Evolutionary conservation across 495 filamentous ascomycete genomes (phyloP).

Genomic region (Aspergillus funiculosus): DNA sequence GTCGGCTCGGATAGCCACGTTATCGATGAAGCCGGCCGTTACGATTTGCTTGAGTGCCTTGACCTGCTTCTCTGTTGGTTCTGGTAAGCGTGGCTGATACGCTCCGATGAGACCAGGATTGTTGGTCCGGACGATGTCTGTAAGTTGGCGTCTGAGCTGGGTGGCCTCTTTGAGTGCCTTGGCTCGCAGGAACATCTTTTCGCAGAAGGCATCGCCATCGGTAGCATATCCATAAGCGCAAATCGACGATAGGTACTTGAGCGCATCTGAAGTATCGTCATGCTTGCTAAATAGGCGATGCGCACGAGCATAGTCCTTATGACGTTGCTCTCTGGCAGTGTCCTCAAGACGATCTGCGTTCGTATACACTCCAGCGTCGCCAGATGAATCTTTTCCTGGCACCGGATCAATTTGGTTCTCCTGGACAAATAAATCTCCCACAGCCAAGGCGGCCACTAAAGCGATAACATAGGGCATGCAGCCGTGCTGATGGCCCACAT

Average conservation of each 20-base stretch:
- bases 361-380: constrained; percentile 47
- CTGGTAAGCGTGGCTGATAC: constrained; percentile 56
- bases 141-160: constrained; percentile 77
- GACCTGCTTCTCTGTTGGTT: constrained; percentile 64
- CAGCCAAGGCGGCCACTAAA: constrained; percentile 81
- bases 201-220: constrained; percentile 65
- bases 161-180: constrained; percentile 83
- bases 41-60: constrained; percentile 85
- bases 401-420: constrained; percentile 67
- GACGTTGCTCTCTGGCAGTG: constrained; percentile 55
- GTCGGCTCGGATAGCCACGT: constrained; percentile 90
- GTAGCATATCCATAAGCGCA: constrained; percentile 74
- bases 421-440: constrained; percentile 80
- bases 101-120: constrained; percentile 59
- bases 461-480: constrained; percentile 85
- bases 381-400: constrained; percentile 24
- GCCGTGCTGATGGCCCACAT: constrained; percentile 76
- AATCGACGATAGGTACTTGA: constrained; percentile 83
- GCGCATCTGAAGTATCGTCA: constrained; percentile 76
- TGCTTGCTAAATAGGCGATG: constrained; percentile 76
- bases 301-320: constrained; percentile 65
- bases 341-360: constrained; percentile 64
- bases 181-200: constrained; percentile 71
- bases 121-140: constrained; percentile 69
- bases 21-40: constrained; percentile 90